Percentiles rank a stretch among this genome's conserved stretches.
Conservation (phyloP, 73 alveolate species). For the Paramecium caudatum region DNA sequence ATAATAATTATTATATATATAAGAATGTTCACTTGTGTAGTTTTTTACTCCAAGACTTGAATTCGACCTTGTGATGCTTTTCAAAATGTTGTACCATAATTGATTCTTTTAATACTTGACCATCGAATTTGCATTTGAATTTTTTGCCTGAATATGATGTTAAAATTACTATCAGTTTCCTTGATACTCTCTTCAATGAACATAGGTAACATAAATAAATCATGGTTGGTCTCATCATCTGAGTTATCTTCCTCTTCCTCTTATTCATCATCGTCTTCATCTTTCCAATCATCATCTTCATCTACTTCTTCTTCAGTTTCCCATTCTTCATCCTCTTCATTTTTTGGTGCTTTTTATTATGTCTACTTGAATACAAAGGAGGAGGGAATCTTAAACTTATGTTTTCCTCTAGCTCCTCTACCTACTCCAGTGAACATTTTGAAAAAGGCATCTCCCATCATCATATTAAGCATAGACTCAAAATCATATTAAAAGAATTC, state of each 20-base stretch:
- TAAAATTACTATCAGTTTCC: constrained; percentile 6
- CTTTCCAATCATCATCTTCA: constrained; percentile 52
- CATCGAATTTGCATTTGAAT: constrained; percentile 52
- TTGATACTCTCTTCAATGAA: constrained; percentile 43
- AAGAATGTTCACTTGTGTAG: constrained; percentile 5
- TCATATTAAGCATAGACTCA: constrained; percentile 41
- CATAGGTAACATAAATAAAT: constrained; percentile 23
- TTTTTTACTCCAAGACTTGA: constrained; percentile 22
- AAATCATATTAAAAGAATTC: constrained; percentile 1
- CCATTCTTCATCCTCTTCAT: constrained; percentile 64
- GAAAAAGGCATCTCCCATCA: constrained; percentile 55
- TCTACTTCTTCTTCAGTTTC: constrained; percentile 68
- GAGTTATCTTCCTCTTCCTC: not conserved
- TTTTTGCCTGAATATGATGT: not conserved
- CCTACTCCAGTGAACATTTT: constrained; percentile 27
- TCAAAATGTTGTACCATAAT: constrained; percentile 47
- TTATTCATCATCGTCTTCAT: constrained; percentile 34
- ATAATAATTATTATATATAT: not conserved
- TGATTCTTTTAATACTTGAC: not conserved
- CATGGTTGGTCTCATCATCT: not conserved
- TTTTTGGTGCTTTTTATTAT: constrained; percentile 8
- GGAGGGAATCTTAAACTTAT: constrained; percentile 16
- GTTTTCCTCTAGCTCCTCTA: constrained; percentile 22
- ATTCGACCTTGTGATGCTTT: constrained; percentile 53
- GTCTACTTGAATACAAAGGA: constrained; percentile 20